Base-by-base conservation (phyloP, 345 rosid genomes). In the Alliaria petiolata region DNA sequence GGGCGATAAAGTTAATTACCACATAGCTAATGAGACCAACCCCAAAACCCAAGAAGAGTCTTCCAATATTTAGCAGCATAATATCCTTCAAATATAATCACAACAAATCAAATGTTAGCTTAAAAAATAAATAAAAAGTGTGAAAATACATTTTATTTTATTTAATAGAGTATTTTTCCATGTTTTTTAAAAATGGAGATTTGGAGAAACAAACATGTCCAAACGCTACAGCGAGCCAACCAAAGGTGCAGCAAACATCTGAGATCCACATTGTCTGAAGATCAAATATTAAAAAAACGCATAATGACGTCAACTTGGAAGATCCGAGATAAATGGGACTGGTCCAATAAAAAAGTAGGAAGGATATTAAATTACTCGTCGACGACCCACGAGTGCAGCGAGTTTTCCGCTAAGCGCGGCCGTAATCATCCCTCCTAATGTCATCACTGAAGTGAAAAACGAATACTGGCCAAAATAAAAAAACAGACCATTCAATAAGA, bases 181-280 rank as follows among this genome's bases (percentile, higher is more conserved):
- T 0, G 8, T 17, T 28, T 7, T 44, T 7, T 15, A 19, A 26
- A 59, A 20, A 26, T 3, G 7, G 34, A 35, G 60, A 67, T 2
- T 0, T 16, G 25, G 77, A 43, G 59, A 42, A 68, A 52, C 57
- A 71, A 73, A 83, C 87, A 69, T 81, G 62, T 45, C 82, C 70
- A 36, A 74, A 75, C 7, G 78, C 80, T 15, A 79, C 70, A 20
- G 76, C 76, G 62, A 81, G 76, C 85, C 85, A 83, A 3, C 85
- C 85, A 9, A 39, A 13, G 43, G 52, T 59, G 75, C 69, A 79
- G 55, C 76, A 76, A 9, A 71, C 17, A 36, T 68, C 76, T 8
- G 81, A 56, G 61, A 72, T 66, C 81, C 79, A 71, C 83, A 83
- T 76, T 30, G 83, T 71, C 87, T 83, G 80, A 7, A 49, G 22